Percentiles rank a stretch among this genome's conserved stretches.
Evolutionary conservation across 2,329 filamentous ascomycete species (phyloP).

Genomic region (Emmonsiellopsis sp.): DNA sequence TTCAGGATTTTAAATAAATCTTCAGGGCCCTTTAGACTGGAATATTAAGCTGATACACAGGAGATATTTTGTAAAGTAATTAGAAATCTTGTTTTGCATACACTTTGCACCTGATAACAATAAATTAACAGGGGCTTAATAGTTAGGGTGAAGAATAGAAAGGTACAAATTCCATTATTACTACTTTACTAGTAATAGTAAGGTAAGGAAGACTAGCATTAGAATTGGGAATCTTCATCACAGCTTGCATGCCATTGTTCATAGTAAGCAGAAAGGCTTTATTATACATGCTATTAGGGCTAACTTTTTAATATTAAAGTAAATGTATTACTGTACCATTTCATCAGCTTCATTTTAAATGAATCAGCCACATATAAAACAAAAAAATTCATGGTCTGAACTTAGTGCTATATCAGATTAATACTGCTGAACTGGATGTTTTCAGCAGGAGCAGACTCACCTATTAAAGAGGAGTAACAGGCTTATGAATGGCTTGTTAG

Average conservation of each 20-base stretch:
- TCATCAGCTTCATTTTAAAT: conserved; percentile 13
- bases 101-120: conserved; percentile 18
- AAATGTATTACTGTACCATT: conserved; percentile 11
- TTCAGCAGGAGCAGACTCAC: background rate
- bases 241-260: no score
- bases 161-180: background rate
- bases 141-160: background rate
- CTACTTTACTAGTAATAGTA: background rate
- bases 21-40: no score
- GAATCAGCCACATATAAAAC: conserved; percentile 15
- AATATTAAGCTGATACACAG: no score
- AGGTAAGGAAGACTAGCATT: no score
- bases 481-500: no score
- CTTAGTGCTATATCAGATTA: background rate
- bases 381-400: conserved; percentile 5
- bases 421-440: no score
- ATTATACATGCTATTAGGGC: no score
- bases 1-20: no score
- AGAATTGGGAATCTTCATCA: no score
- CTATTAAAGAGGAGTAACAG: background rate
- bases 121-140: background rate
- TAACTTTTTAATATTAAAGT: conserved; percentile 17
- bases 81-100: conserved; percentile 21
- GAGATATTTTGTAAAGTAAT: no score
- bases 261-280: no score